Conservation (phyloP, 2,329 filamentous ascomycete species). For the Cercospora janseana region DNA sequence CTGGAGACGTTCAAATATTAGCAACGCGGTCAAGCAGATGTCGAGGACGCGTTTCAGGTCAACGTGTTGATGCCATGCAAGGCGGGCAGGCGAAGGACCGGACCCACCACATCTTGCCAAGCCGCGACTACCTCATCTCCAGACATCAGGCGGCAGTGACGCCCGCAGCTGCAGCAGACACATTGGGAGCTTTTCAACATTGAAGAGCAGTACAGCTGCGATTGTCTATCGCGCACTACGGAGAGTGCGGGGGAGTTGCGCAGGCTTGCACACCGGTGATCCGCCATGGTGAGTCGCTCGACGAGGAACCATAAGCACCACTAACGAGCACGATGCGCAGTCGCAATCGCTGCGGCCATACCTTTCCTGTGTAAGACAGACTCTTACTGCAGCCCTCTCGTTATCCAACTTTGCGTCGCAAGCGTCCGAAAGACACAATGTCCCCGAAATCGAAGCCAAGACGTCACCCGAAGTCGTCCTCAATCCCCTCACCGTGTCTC, state of each 20-base stretch:
- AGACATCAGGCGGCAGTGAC: not conserved
- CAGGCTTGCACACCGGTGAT: not conserved
- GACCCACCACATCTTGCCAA: not conserved
- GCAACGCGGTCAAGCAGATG: too few species aligned
- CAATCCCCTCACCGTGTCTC: constrained; percentile 83
- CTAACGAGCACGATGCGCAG: constrained; percentile 50
- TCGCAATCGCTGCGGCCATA: constrained; percentile 97
- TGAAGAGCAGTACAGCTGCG: too few species aligned
- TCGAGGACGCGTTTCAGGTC: too few species aligned
- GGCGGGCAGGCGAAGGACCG: not conserved
- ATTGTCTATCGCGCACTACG: too few species aligned
- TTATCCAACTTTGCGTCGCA: constrained; percentile 97
- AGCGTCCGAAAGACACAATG: constrained; percentile 94
- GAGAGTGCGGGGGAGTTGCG: too few species aligned
- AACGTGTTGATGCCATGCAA: too few species aligned
- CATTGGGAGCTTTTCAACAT: too few species aligned
- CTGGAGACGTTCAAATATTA: too few species aligned
- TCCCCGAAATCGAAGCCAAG: constrained; percentile 91
- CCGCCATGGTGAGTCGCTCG: constrained; percentile 19
- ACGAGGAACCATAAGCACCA: not conserved
- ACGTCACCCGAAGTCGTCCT: constrained; percentile 91
- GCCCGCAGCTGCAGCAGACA: not conserved
- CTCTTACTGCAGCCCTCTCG: constrained; percentile 87
- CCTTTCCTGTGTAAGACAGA: constrained; percentile 92
- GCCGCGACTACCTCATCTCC: not conserved